Percentiles rank a stretch among this genome's conserved stretches.
These are phyloP conservation scores for Orychophragmus violaceus DNA, from an alignment of 345 rosid genomes.

Conservation along the genomic window DNA sequence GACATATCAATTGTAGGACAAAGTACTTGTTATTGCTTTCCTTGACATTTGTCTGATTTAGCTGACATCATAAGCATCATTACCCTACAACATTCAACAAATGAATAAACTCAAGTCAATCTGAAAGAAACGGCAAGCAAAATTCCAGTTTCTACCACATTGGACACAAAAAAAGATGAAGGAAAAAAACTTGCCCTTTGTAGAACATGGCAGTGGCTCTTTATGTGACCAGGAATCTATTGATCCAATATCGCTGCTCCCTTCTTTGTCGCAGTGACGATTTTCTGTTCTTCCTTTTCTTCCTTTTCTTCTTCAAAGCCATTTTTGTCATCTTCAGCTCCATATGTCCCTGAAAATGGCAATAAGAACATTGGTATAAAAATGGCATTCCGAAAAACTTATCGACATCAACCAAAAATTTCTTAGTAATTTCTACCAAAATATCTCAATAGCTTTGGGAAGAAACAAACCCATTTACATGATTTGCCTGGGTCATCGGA, in stretches of 20 bases:
- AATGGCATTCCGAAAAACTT: too few species aligned
- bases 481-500: not conserved
- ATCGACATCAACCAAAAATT: not conserved
- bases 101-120: not conserved
- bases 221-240: conserved; percentile 68
- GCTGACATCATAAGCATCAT: conserved; percentile 71
- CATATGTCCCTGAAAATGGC: not conserved
- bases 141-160: not conserved
- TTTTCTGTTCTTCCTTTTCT: conserved; percentile 52
- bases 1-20: conserved; percentile 75
- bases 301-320: conserved; percentile 16
- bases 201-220: conserved; percentile 68
- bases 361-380: not conserved
- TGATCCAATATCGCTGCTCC: conserved; percentile 80
- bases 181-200: conserved; percentile 27
- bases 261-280: conserved; percentile 61
- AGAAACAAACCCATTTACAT: not conserved
- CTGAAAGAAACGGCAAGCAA: not conserved
- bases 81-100: conserved; percentile 45
- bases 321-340: conserved; percentile 20
- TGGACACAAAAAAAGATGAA: not conserved
- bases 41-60: conserved; percentile 77
- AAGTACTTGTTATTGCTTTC: conserved; percentile 78
- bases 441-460: not conserved
- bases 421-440: too few species aligned